Conservation (phyloP, 148 eudicot species). For the Dysphania ambrosioides region DNA sequence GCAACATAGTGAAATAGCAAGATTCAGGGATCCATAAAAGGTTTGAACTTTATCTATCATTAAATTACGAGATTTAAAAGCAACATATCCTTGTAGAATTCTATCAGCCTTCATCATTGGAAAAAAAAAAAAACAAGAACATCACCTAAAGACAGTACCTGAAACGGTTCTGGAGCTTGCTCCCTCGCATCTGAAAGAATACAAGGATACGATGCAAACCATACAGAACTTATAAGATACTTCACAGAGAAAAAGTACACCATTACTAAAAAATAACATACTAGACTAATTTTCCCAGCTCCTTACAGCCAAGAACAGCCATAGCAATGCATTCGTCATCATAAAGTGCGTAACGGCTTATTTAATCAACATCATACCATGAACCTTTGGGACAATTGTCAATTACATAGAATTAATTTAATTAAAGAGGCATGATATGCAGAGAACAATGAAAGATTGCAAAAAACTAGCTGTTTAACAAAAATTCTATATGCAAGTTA, state of each 20-base stretch:
- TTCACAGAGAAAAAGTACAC: not conserved
- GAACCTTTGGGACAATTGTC: not conserved
- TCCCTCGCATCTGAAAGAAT: slow-evolving; percentile 81
- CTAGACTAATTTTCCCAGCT: not conserved
- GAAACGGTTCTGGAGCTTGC: slow-evolving; percentile 92
- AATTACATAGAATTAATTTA: not conserved
- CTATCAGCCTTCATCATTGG: not conserved
- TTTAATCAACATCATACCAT: not conserved
- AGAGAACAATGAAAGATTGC: not conserved
- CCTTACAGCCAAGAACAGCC: not conserved
- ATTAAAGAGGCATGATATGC: not conserved
- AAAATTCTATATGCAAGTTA: not conserved
- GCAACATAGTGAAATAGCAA: slow-evolving; percentile 30
- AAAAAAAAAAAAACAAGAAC: slow-evolving; percentile 11
- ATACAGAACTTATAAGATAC: slow-evolving; percentile 17
- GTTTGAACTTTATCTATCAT: not conserved
- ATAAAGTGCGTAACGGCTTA: not conserved
- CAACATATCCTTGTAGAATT: not conserved
- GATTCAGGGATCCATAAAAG: not conserved
- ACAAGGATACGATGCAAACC: slow-evolving; percentile 18
- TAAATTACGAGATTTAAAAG: not conserved
- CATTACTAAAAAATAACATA: not conserved
- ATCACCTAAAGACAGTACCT: slow-evolving; percentile 45
- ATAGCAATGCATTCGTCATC: not conserved
- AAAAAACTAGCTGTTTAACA: not conserved